These are phyloP conservation scores for Suhomyces coccinellae DNA, from an alignment of 1,139 yeast species.

Conservation along the genomic window DNA sequence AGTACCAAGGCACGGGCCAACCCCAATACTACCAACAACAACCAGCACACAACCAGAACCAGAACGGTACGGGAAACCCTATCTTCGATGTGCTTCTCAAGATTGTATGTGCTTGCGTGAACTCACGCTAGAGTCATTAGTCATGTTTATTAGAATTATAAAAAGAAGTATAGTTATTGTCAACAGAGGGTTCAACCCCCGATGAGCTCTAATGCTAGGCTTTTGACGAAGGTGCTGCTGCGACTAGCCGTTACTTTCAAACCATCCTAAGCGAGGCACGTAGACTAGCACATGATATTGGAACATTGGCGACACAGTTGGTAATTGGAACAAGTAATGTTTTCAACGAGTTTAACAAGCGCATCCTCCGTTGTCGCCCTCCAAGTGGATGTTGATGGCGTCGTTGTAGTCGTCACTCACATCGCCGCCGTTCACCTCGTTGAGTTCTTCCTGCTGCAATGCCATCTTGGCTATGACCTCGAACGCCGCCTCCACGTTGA, in stretches of 20 bases:
- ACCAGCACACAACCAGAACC: conserved; percentile 27
- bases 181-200: conserved; percentile 5
- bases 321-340: too few relatives aligned
- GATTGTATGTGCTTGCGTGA: conserved; percentile 36
- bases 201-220: conserved; percentile 2
- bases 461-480: conserved; percentile 97
- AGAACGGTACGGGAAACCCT: conserved; percentile 31
- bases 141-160: conserved; percentile 10
- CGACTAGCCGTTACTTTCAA: too few relatives aligned
- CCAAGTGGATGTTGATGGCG: conserved; percentile 92
- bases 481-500: conserved; percentile 82
- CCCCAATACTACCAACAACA: conserved; percentile 23
- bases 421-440: conserved; percentile 83
- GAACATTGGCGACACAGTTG: too few relatives aligned
- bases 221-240: background rate
- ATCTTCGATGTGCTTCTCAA: conserved; percentile 33
- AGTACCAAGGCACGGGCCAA: conserved; percentile 19
- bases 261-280: background rate
- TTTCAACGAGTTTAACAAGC: conserved; percentile 73
- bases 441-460: conserved; percentile 83
- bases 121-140: conserved; percentile 9
- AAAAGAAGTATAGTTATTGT: conserved; percentile 5
- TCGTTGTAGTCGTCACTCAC: conserved; percentile 78
- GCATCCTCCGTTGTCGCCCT: conserved; percentile 72
- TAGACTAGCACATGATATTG: background rate